phyloP scores from a whole-genome alignment of 805 yeast genomes.

The Wickerhamiella dianesei region DNA sequence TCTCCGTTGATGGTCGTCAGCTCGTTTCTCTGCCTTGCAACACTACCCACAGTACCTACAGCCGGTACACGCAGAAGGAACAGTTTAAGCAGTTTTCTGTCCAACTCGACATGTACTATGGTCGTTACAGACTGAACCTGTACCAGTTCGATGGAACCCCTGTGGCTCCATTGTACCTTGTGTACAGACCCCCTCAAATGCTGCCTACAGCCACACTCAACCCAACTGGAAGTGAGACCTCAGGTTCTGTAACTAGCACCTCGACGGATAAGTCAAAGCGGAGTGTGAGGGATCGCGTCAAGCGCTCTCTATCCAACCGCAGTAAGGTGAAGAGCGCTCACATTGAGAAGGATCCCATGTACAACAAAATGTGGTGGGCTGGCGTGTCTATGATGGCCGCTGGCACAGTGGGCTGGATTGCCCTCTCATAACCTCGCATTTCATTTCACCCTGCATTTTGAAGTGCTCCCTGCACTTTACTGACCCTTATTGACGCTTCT shows the following conservation, averaged over 20 bases:
- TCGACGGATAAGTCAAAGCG: conserved; percentile 8
- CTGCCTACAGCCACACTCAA: conserved; percentile 83
- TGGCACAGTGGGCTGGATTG: conserved; percentile 23
- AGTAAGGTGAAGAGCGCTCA: conserved; percentile 54
- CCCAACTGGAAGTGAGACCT: conserved; percentile 43
- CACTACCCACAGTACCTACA: conserved; percentile 36
- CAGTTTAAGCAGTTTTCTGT: conserved; percentile 45
- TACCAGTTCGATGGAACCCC: conserved; percentile 60
- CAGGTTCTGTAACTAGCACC: neutral
- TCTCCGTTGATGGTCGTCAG: conserved; percentile 85
- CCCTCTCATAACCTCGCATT: conserved; percentile 6
- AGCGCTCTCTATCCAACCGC: conserved; percentile 67
- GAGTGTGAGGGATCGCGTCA: conserved; percentile 30
- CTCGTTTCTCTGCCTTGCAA: conserved; percentile 73
- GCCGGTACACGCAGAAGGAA: conserved; percentile 59
- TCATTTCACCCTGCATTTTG: neutral
- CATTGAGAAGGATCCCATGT: conserved; percentile 13
- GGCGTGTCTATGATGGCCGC: conserved; percentile 28
- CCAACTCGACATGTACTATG: conserved; percentile 64
- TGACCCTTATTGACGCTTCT: neutral
- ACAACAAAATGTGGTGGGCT: conserved; percentile 28
- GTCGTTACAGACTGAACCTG: conserved; percentile 61
- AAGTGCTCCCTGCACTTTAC: neutral
- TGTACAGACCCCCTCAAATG: conserved; percentile 92
- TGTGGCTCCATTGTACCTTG: conserved; percentile 78